Conservation (phyloP, 768 basidiomycete genomes). For the Sarcodon sp. region DNA sequence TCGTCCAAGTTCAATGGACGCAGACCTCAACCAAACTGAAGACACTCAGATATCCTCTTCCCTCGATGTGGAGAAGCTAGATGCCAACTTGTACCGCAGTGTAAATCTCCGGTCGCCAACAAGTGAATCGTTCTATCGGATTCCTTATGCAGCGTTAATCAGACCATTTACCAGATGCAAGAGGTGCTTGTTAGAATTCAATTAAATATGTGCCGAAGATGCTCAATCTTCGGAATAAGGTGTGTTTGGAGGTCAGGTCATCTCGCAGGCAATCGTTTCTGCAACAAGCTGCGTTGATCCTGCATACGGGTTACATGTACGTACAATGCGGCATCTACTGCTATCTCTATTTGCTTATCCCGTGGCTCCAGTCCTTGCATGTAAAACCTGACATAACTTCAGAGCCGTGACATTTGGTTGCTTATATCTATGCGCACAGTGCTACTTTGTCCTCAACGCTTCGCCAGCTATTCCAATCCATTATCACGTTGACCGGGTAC, state of each 20-base stretch:
- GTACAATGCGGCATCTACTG: neutral
- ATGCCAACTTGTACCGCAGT: slow-evolving; percentile 56
- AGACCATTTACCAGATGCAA: no score
- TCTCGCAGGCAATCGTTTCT: slow-evolving; percentile 75
- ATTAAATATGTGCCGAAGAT: neutral
- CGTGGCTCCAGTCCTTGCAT: slow-evolving; percentile 43
- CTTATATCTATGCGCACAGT: slow-evolving; percentile 25
- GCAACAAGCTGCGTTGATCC: slow-evolving; percentile 66
- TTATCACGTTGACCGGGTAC: slow-evolving; percentile 65
- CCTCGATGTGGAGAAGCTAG: slow-evolving; percentile 69
- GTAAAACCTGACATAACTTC: slow-evolving; percentile 24
- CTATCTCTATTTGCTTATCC: slow-evolving; percentile 4
- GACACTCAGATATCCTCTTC: slow-evolving; percentile 59
- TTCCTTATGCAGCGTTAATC: no score
- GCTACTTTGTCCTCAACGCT: slow-evolving; percentile 71
- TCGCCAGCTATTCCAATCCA: slow-evolving; percentile 58
- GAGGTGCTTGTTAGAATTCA: neutral
- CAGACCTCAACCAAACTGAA: slow-evolving; percentile 31
- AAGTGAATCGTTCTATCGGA: neutral
- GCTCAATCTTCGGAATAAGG: slow-evolving; percentile 11
- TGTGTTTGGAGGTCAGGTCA: slow-evolving; percentile 83
- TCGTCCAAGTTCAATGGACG: neutral
- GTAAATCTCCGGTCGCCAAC: no score
- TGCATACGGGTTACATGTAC: slow-evolving; percentile 56
- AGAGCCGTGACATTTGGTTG: neutral